Evolutionary conservation across 352 stramenopile species (phyloP).

Genomic region (Thraustochytrium sp.): DNA sequence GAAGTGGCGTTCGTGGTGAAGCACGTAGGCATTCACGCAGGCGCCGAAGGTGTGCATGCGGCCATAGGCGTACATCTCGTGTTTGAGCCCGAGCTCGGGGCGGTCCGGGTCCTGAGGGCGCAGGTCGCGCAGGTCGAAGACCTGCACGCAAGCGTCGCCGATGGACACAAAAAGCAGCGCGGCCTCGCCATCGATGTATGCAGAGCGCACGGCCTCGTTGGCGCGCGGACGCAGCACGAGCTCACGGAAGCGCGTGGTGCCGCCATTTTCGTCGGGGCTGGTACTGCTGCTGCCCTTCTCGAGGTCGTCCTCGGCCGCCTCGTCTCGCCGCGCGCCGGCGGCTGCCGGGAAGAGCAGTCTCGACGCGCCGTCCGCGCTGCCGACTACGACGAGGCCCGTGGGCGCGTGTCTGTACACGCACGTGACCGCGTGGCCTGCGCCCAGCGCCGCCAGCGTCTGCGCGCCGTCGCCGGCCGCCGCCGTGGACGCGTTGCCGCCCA

Average conservation of each 20-base stretch:
- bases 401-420: background rate
- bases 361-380: background rate
- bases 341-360: background rate
- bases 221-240: background rate
- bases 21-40: constrained; percentile 26
- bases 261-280: background rate
- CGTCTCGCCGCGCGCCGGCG: background rate
- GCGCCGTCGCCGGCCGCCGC: background rate
- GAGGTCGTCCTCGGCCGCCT: background rate
- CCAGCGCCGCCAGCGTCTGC: background rate
- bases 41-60: constrained; percentile 14
- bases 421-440: background rate
- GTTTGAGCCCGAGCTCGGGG: background rate
- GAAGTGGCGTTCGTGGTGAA: constrained; percentile 7
- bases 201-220: constrained; percentile 16
- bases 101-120: background rate
- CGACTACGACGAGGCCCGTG: background rate
- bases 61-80: constrained; percentile 25
- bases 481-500: background rate
- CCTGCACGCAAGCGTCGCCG: constrained; percentile 17
- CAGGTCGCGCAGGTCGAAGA: background rate
- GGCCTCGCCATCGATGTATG: background rate
- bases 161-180: background rate
- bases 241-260: background rate
- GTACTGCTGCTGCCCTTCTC: background rate